Base-by-base conservation (phyloP, 164 flowering plant species). In the Tetrastigma voinierianum region DNA sequence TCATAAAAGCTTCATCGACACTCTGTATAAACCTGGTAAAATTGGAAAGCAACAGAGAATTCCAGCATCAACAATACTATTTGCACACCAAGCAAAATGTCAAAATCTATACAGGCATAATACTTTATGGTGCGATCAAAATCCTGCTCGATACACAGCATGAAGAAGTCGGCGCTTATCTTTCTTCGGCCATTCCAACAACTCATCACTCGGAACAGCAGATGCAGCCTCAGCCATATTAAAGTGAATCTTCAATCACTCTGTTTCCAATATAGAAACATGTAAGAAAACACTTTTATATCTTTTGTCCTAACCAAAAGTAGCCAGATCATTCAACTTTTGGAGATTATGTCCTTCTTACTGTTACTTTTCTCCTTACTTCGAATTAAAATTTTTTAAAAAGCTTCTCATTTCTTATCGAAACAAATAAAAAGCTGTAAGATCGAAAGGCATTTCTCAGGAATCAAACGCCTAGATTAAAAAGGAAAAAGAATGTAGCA, bases 121-220 rank as follows among this genome's bases (percentile, higher is more conserved):
- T 77, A 91, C 96, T 90, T 83, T 65, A 91, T 91, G 64, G 92
- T 90, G 32, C 87, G 82, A 46, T 91, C 90, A 57, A 91, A 88
- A 73, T 91, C 97, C 97, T 55, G 90, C 97, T 19, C 94, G 96
- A 67, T 91, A 91, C 61, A 91, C 97, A 20, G 70, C 96, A 66
- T 90, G 97, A 17, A 91, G 75, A 23, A 90, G 24, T 1, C 97
- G 81, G 19, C 87, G 88, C 71, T 88, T 90, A 67, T 91, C 97
- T 51, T 84, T 85, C 78, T 82, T 82, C 1, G 87, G 82, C 89
- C 88, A 91, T 76, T 91, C 96, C 81, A 91, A 67, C 66, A 85
- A 59, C 71, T 83, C 83, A 16, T 69, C 76, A 57, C 71, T 75
- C 9, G 87, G 74, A 70, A 75, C 80, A 59, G 11, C 77, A 24